A percentile compares a stretch with the other conserved stretches of the same genome.
These are phyloP conservation scores for Amanita pseudoporphyria DNA, from an alignment of 768 basidiomycete species.

Conservation along the genomic window DNA sequence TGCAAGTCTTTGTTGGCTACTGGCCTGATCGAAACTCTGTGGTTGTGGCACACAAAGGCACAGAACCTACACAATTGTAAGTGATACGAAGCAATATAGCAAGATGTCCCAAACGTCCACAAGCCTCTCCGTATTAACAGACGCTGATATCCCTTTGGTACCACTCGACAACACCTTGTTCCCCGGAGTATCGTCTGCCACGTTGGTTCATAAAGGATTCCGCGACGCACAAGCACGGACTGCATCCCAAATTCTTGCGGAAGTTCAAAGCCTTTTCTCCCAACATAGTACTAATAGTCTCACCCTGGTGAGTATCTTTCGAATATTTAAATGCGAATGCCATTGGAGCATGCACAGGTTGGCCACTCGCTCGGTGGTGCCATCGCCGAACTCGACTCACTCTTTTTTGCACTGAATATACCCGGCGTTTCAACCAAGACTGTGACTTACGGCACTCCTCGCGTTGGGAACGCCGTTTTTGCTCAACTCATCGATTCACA, in stretches of 20 bases:
- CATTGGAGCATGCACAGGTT: conserved; percentile 17
- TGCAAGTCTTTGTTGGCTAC: conserved; percentile 45
- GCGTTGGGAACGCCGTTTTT: conserved; percentile 43
- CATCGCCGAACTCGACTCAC: conserved; percentile 39
- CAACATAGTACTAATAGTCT: conserved; percentile 28
- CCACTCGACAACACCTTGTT: conserved; percentile 37
- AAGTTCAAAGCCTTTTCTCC: conserved; percentile 31
- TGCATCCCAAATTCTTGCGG: conserved; percentile 32
- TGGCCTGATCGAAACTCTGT: conserved; percentile 40
- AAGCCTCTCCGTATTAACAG: conserved; percentile 43
- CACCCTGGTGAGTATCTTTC: conserved; percentile 24
- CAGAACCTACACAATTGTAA: conserved; percentile 46
- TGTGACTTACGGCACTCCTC: conserved; percentile 40
- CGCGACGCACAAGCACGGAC: conserved; percentile 38
- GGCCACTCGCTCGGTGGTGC: conserved; percentile 47
- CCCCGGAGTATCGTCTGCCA: conserved; percentile 37
- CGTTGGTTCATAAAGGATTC: conserved; percentile 47
- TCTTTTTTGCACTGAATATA: conserved; percentile 39
- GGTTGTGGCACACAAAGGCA: conserved; percentile 55
- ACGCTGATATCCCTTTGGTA: conserved; percentile 30
- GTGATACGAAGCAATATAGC: conserved; percentile 5
- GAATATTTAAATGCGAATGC: conserved; percentile 5
- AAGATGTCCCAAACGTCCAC: background rate
- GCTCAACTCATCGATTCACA: conserved; percentile 40
- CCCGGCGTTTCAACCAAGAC: conserved; percentile 30